Conservation (phyloP, 1,139 yeast species). For the Zygosaccharomyces sapae region DNA sequence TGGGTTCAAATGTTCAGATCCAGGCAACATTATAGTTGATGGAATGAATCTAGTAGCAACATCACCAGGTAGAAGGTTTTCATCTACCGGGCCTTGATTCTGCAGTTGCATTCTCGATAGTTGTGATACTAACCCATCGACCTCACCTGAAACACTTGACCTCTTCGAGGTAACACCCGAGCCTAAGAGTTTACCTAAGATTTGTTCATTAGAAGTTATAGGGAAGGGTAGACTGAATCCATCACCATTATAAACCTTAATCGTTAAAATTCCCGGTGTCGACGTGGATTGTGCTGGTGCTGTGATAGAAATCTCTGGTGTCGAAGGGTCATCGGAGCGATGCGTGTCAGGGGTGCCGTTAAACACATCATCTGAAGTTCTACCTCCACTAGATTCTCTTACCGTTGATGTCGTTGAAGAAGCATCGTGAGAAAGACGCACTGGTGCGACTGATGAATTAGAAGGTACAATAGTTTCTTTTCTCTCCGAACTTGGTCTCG, state of each 20-base stretch:
- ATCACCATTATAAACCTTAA: constrained; percentile 31
- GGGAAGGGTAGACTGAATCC: constrained; percentile 31
- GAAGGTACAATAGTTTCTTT: constrained; percentile 30
- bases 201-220: constrained; percentile 28
- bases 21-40: constrained; percentile 61
- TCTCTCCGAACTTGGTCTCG: constrained; percentile 19
- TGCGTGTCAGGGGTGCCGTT: constrained; percentile 8
- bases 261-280: constrained; percentile 28
- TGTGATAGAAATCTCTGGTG: constrained; percentile 8
- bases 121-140: constrained; percentile 30
- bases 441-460: constrained; percentile 27
- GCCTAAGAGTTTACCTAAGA: constrained; percentile 24
- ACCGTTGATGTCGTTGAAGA: constrained; percentile 24
- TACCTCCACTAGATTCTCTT: constrained; percentile 13
- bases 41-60: constrained; percentile 48
- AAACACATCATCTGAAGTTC: constrained; percentile 8
- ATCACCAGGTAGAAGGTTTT: constrained; percentile 31
- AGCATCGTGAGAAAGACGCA: constrained; percentile 28
- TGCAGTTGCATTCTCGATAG: constrained; percentile 27
- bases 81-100: constrained; percentile 30
- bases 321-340: constrained; percentile 2
- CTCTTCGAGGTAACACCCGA: constrained; percentile 29
- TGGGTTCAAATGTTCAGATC: constrained; percentile 46
- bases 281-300: constrained; percentile 15
- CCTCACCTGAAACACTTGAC: constrained; percentile 16